phyloP scores from a whole-genome alignment of 441 rosid species.

The Pelargonium citronellum region DNA sequence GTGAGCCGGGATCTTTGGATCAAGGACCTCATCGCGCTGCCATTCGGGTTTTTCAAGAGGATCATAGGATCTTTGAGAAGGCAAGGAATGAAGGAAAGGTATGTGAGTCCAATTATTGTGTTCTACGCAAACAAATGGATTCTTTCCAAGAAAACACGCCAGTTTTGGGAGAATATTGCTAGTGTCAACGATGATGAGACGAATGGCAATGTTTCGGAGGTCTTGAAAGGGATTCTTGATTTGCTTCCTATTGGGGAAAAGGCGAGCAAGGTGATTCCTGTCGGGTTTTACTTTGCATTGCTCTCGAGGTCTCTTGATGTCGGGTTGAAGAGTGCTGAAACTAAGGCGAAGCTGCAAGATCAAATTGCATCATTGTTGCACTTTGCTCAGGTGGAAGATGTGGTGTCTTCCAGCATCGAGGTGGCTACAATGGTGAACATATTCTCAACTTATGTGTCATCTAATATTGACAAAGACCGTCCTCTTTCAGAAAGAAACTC shows the following conservation, averaged over 20 bases:
- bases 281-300: conserved; percentile 64
- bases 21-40: conserved; percentile 62
- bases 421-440: conserved; percentile 50
- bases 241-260: conserved; percentile 48
- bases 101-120: conserved; percentile 55
- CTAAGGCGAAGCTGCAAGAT: conserved; percentile 41
- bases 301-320: conserved; percentile 44
- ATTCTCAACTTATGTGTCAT: conserved; percentile 41
- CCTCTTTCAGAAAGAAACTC: conserved; percentile 25
- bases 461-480: conserved; percentile 22
- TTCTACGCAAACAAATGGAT: conserved; percentile 58
- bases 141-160: conserved; percentile 36
- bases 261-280: conserved; percentile 47
- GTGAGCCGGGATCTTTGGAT: conserved; percentile 58
- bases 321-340: conserved; percentile 38
- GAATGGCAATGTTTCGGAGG: conserved; percentile 24
- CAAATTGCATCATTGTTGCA: conserved; percentile 48
- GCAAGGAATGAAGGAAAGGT: conserved; percentile 81
- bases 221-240: conserved; percentile 52
- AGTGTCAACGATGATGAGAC: conserved; percentile 11
- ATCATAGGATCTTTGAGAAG: conserved; percentile 63
- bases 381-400: conserved; percentile 43
- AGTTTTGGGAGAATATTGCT: conserved; percentile 27
- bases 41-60: conserved; percentile 61
- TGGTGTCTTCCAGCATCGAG: conserved; percentile 40